Base-by-base conservation (phyloP, 2,329 filamentous ascomycete genomes). In the Pyricularia grisea region DNA sequence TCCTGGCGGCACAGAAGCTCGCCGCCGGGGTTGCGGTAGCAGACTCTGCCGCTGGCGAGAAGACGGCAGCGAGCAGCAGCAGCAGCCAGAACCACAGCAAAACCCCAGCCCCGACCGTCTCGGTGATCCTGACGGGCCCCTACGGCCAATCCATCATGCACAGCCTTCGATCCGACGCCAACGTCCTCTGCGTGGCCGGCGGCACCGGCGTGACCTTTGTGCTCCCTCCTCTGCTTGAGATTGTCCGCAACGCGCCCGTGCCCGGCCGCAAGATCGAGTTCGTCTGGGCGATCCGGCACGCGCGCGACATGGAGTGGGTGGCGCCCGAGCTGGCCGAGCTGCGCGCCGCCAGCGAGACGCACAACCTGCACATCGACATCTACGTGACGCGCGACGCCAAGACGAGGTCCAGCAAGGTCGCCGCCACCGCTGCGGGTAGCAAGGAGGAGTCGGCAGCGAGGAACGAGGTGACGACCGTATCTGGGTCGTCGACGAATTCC, bases 211-310 rank as follows among this genome's bases (percentile, higher is more conserved):
- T 88, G 42, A 85, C 85, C 0, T 87, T 85, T 73, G 82, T 86
- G 0, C 78, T 88, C 0, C 86, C 86, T 0, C 76, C 85, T 0
- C 77, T 87, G 0, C 75, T 87, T 23, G 75, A 74, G 65, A 72
- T 80, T 11, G 72, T 79, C 20, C 70, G 76, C 69, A 75, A 76
- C 14, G 71, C 71, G 25, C 72, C 60, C 23, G 58, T 55, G 17
- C 76, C 76, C 30, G 77, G 82, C 68, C 78, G 82, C 67, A 82
- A 80, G 70, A 75, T 90, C 1, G 84, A 88, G 73, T 83, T 92
- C n/a, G 79, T 90, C 69, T 92, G 89, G 89, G 84, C 85, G 1
- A 80, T 91, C 55, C 82, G 88, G 17, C 82, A 84, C 60, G 78
- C 78, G 7, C 75, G 77, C 7, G 85, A 91, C 71, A 76, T 86